Percentiles rank a stretch among this genome's conserved stretches.
These are phyloP conservation scores for Linnemannia exigua DNA, from an alignment of 192 early-diverging fungal species.

Conservation along the genomic window DNA sequence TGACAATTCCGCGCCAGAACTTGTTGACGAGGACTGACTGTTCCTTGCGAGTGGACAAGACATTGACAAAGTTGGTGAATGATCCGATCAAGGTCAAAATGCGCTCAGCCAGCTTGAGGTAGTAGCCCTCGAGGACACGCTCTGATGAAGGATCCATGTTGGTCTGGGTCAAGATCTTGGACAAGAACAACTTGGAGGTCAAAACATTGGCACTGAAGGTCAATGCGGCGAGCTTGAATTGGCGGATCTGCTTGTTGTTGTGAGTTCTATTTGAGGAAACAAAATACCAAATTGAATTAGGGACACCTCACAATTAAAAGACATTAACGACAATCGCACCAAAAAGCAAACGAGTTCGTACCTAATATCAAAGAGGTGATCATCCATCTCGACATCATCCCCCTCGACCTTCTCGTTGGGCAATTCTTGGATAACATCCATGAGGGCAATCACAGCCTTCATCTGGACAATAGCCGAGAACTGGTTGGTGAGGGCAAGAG, in stretches of 20 bases:
- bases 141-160: conserved; percentile 47
- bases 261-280: conserved; percentile 42
- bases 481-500: conserved; percentile 75
- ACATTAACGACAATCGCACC: conserved; percentile 32
- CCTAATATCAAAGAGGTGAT: conserved; percentile 45
- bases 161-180: conserved; percentile 59
- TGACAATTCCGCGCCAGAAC: conserved; percentile 64
- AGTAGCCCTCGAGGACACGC: conserved; percentile 61
- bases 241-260: conserved; percentile 70
- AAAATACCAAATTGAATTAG: not conserved
- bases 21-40: conserved; percentile 54
- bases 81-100: conserved; percentile 70
- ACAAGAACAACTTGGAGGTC: conserved; percentile 64
- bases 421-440: conserved; percentile 65
- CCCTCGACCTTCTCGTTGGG: conserved; percentile 67
- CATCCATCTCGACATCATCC: conserved; percentile 47
- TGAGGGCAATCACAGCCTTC: conserved; percentile 69
- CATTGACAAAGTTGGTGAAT: conserved; percentile 60
- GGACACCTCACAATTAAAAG: not conserved
- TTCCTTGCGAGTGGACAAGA: conserved; percentile 40
- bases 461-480: conserved; percentile 80
- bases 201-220: conserved; percentile 69
- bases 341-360: conserved; percentile 30
- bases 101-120: conserved; percentile 66
- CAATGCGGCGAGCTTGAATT: conserved; percentile 73